Evolutionary conservation across 805 yeast genomes (phyloP).

Genomic region (Metschnikowia proteae): DNA sequence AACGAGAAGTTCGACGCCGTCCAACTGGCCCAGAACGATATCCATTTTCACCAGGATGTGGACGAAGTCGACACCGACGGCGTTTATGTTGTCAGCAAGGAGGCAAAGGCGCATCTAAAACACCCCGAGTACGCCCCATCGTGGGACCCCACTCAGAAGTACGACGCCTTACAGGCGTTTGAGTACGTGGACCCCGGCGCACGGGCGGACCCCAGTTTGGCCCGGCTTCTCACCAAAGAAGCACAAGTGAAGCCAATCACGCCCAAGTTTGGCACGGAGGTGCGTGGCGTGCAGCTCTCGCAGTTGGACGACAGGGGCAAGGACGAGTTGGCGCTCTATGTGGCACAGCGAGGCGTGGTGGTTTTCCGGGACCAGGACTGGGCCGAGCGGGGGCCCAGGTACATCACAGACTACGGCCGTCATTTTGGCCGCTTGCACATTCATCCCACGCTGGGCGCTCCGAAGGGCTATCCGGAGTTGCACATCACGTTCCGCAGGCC

Average conservation of each 20-base stretch:
- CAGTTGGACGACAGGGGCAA: conserved; percentile 24
- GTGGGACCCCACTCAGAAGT: conserved; percentile 31
- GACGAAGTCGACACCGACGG: conserved; percentile 33
- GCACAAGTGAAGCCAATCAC: conserved; percentile 21
- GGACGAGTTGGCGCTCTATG: conserved; percentile 30
- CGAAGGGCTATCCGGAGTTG: conserved; percentile 29
- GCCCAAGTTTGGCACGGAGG: conserved; percentile 32
- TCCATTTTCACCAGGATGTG: conserved; percentile 13
- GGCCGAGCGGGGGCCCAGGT: conserved; percentile 23
- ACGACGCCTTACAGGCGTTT: conserved; percentile 26
- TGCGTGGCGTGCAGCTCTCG: conserved; percentile 29
- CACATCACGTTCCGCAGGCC: conserved; percentile 35
- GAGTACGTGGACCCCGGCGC: conserved; percentile 29
- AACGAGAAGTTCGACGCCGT: conserved; percentile 5
- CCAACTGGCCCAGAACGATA: conserved; percentile 7
- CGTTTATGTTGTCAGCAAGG: conserved; percentile 26
- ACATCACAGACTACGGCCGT: conserved; percentile 29
- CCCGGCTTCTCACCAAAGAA: conserved; percentile 21
- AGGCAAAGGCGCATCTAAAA: conserved; percentile 24
- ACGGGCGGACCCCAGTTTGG: conserved; percentile 21
- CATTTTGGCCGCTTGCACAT: conserved; percentile 40
- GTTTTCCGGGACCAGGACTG: conserved; percentile 33
- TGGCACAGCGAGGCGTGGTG: conserved; percentile 35
- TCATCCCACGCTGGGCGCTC: conserved; percentile 44
- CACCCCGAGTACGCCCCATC: conserved; percentile 29